Base-by-base conservation (phyloP, 2,329 filamentous ascomycete genomes). In the Cladosporium cucumerinum region DNA sequence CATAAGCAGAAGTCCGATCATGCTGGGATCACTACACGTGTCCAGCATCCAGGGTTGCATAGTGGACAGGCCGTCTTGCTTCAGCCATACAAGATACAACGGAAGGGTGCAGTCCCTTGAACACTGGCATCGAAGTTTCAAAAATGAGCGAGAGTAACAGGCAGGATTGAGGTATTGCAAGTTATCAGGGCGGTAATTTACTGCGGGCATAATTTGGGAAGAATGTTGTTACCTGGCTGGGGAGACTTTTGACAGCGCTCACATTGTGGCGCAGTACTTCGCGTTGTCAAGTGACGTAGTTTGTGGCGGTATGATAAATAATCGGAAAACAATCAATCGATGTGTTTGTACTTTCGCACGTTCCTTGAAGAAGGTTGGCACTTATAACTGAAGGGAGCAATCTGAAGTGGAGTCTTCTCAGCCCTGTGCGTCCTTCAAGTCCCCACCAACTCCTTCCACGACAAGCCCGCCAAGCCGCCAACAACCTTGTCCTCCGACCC, bases 391-490 rank as follows among this genome's bases (percentile, higher is more conserved):
- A 28, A 54, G 51, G n/a, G 51, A 54, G 28, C 51, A 32, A 54
- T 54, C 18, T 11, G 8, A 32, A 32, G 51, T 54, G 51, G 51
- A 54, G 51, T 54, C 30, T 28, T 54, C 26, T 54, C 30, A 30
- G 51, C 51, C 51, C 18, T 30, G 51, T 30, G 51, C 51, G 21
- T 54, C 26, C 51, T 54, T n/a, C 26, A 28, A 28, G 5, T 54
- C 51, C 51, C 51, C 51, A 54, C 51, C 26, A 54, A 54, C 51
- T 54, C 51, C 51, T 54, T 54, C 51, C 51, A 30, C 46, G 48
- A 23, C 23, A 59, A 59, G 23, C 25, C 28, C 59, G 59, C 48
- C 59, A 52, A 52, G 30, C 59, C 28, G 36, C 55, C 36, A 39
- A 39, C 57, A 26, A 46, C 36, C 36, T n/a, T n/a, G 39, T 32